Conservation (phyloP, 2,329 filamentous ascomycete species). For the Aspergillus fijiensis region DNA sequence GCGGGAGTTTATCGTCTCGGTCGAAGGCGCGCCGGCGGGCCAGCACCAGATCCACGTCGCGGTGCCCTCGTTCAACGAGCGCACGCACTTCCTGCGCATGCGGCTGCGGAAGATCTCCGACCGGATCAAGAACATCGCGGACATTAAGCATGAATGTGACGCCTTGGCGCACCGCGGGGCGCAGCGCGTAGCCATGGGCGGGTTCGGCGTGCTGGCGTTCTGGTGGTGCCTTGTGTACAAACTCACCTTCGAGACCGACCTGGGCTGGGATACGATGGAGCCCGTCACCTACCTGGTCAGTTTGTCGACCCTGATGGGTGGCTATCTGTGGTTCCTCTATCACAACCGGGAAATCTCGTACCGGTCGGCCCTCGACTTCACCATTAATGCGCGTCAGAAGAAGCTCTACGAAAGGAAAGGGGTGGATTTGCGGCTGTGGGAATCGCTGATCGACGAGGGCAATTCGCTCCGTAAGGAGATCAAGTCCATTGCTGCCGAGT, state of each 20-base stretch:
- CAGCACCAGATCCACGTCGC: conserved; percentile 68
- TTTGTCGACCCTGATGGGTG: conserved; percentile 80
- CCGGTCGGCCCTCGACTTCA: conserved; percentile 81
- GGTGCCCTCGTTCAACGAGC: conserved; percentile 83
- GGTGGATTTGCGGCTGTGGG: conserved; percentile 76
- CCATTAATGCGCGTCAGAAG: conserved; percentile 73
- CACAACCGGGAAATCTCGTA: conserved; percentile 89
- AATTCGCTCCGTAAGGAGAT: conserved; percentile 77
- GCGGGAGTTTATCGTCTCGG: conserved; percentile 78
- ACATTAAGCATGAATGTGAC: conserved; percentile 80
- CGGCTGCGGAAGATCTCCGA: conserved; percentile 69
- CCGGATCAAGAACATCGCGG: conserved; percentile 67
- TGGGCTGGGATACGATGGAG: conserved; percentile 89
- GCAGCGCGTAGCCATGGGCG: conserved; percentile 75
- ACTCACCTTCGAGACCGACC: conserved; percentile 66
- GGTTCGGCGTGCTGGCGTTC: conserved; percentile 68
- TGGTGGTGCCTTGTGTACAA: conserved; percentile 84
- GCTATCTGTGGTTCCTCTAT: conserved; percentile 91
- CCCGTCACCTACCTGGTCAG: conserved; percentile 86
- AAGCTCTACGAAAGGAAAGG: conserved; percentile 73
- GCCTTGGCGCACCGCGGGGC: conserved; percentile 71
- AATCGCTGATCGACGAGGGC: conserved; percentile 73
- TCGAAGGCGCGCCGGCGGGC: conserved; percentile 67
- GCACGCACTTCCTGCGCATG: conserved; percentile 84
- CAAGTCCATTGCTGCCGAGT: conserved; percentile 76